Conservation (phyloP, 2,329 filamentous ascomycete species). For the Paracorniculantispora psalliotae region DNA sequence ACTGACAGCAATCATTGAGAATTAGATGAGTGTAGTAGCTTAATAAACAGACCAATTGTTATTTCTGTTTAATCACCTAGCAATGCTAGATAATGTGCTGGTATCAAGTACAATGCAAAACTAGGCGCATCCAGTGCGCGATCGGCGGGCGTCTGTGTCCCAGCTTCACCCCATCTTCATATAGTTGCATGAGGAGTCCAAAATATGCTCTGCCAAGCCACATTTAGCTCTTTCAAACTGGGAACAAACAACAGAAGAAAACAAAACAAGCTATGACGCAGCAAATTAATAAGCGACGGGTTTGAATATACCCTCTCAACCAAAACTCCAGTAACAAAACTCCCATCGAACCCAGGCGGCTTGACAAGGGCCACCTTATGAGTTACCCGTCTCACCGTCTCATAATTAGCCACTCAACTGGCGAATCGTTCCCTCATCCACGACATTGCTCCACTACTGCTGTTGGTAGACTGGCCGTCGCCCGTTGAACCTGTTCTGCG, state of each 20-base stretch:
- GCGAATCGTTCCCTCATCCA: conserved; percentile 42
- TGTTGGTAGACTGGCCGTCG: conserved; percentile 27
- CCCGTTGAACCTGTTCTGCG: conserved; percentile 25
- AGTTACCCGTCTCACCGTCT: no score
- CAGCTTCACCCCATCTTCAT: not conserved
- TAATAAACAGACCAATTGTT: not conserved
- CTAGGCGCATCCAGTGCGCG: not conserved
- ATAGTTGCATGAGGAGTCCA: not conserved
- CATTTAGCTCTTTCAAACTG: not conserved
- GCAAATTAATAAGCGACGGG: not conserved
- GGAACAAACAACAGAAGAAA: not conserved
- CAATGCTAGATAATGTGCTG: not conserved
- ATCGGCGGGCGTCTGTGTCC: not conserved
- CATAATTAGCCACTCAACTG: no score
- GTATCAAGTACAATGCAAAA: conserved; percentile 7
- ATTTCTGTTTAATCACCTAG: no score
- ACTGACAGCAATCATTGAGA: no score
- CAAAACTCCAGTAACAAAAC: not conserved
- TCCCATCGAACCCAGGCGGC: not conserved
- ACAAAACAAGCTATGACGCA: not conserved
- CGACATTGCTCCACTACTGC: conserved; percentile 32
- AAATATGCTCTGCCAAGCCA: not conserved
- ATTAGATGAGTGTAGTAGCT: no score
- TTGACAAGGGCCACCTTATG: not conserved
- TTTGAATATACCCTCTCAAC: not conserved